These are phyloP conservation scores for Boletellus deceptivus DNA, from an alignment of 1,284 basidiomycete species.

Conservation along the genomic window DNA sequence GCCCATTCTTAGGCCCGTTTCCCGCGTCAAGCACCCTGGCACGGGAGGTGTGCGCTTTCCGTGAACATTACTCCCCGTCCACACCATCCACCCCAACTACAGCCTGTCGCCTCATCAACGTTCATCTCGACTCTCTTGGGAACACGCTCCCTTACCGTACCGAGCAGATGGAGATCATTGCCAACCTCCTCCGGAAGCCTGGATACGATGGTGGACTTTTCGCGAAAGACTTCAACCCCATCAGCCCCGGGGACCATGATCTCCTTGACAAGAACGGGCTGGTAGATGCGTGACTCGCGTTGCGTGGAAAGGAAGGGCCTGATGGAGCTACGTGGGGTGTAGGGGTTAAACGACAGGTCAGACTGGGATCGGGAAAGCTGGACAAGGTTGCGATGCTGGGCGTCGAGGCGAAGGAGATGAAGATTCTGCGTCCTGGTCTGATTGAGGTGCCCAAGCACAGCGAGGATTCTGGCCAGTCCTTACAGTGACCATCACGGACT, in stretches of 20 bases:
- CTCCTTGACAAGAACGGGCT: neutral
- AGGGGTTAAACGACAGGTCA: neutral
- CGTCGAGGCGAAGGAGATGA: neutral
- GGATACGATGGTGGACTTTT: conserved; percentile 40
- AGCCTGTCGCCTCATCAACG: neutral
- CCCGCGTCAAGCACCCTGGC: neutral
- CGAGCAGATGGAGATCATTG: conserved; percentile 34
- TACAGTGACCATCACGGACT: conserved; percentile 1
- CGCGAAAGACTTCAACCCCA: conserved; percentile 45
- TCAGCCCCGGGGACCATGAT: conserved; percentile 42
- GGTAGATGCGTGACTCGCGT: neutral
- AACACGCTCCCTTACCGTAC: neutral
- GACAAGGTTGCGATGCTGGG: neutral
- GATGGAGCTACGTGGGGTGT: neutral
- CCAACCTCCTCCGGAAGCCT: conserved; percentile 38
- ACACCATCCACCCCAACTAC: neutral
- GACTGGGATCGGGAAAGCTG: neutral
- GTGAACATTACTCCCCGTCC: neutral
- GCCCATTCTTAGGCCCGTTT: neutral
- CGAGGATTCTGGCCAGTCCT: neutral
- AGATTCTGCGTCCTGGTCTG: neutral
- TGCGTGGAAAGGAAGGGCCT: neutral
- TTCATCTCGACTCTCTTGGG: conserved; percentile 1
- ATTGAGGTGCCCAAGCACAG: too few species aligned
- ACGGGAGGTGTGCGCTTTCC: neutral